Conservation (phyloP, 768 basidiomycete genomes). For the Tylopilus intermedius region DNA sequence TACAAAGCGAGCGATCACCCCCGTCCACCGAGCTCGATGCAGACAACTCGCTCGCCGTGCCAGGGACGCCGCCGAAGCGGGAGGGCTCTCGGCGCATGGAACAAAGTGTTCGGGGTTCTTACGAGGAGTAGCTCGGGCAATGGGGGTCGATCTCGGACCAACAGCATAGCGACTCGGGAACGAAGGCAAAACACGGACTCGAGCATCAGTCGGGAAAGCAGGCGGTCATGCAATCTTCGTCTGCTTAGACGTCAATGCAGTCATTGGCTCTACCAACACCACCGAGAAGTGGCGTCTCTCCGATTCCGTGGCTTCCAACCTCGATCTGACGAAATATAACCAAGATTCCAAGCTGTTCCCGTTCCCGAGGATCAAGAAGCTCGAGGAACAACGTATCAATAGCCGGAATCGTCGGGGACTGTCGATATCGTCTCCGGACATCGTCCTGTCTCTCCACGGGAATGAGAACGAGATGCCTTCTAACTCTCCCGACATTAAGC, state of each 20-base stretch:
- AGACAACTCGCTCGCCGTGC: slow-evolving; percentile 40
- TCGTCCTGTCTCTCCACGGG: slow-evolving; percentile 40
- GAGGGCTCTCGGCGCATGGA: slow-evolving; percentile 63
- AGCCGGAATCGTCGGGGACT: slow-evolving; percentile 53
- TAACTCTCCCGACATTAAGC: slow-evolving; percentile 44
- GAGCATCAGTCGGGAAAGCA: slow-evolving; percentile 72
- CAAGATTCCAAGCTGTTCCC: slow-evolving; percentile 73
- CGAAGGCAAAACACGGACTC: slow-evolving; percentile 67
- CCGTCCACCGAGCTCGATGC: slow-evolving; percentile 41
- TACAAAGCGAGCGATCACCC: slow-evolving; percentile 58
- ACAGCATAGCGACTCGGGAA: slow-evolving; percentile 66
- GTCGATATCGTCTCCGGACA: slow-evolving; percentile 44
- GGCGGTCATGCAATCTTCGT: slow-evolving; percentile 54
- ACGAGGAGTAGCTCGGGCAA: slow-evolving; percentile 57
- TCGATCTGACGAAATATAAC: slow-evolving; percentile 69
- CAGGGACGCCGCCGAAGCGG: slow-evolving; percentile 51
- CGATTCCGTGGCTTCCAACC: slow-evolving; percentile 70
- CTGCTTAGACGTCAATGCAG: slow-evolving; percentile 58
- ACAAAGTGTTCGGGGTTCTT: slow-evolving; percentile 59
- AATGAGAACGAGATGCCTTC: slow-evolving; percentile 41
- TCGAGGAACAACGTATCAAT: slow-evolving; percentile 61
- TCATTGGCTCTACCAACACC: slow-evolving; percentile 55
- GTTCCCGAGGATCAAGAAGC: slow-evolving; percentile 78
- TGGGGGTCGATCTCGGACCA: slow-evolving; percentile 75
- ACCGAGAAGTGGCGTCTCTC: slow-evolving; percentile 58